Base-by-base conservation (phyloP, 768 basidiomycete genomes). In the Postia placenta region DNA sequence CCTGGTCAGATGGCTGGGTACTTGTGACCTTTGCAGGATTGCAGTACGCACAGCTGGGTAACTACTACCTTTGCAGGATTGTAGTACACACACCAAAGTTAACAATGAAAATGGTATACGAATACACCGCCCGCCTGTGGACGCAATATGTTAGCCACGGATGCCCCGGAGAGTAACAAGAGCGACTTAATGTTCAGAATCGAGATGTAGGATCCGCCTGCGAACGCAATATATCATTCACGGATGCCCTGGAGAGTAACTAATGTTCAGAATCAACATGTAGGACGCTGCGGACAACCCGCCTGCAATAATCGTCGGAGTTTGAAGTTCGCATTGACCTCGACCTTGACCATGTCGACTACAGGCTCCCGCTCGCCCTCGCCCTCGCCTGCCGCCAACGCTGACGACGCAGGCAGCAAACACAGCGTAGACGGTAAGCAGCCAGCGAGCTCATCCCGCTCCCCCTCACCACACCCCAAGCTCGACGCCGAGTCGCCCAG, bases 271-370 rank as follows among this genome's bases (percentile, higher is more conserved):
- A n/a, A n/a, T n/a, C n/a, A n/a, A n/a, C n/a, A n/a, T n/a, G n/a
- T n/a, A n/a, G n/a, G n/a, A n/a, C n/a, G n/a, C n/a, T n/a, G n/a
- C n/a, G n/a, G n/a, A n/a, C n/a, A 33, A 33, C 9, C 15, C 7
- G 30, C 7, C 15, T 33, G 15, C 30, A 33, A 33, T 15, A 33
- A 33, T 15, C 7, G 9, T 33, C 15, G 30, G 9, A 33, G 30
- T 33, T 33, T 15, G 15, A 33, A 33, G 30, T 33, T 33, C 9
- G 15, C 15, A 33, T 7, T 33, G 30, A 33, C 15, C 15, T 33
- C 15, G 30, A 33, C 30, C 30, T 33, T 33, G 45, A 58, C 56
- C 49, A 56, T 53, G 56, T 55, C 48, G 48, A 42, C 38, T 37
- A 27, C 26, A n/a, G 20, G 24, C 47, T 26, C 38, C 45, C 33